Conservation (phyloP, 768 basidiomycete species). For the Xanthoconium stramineum region DNA sequence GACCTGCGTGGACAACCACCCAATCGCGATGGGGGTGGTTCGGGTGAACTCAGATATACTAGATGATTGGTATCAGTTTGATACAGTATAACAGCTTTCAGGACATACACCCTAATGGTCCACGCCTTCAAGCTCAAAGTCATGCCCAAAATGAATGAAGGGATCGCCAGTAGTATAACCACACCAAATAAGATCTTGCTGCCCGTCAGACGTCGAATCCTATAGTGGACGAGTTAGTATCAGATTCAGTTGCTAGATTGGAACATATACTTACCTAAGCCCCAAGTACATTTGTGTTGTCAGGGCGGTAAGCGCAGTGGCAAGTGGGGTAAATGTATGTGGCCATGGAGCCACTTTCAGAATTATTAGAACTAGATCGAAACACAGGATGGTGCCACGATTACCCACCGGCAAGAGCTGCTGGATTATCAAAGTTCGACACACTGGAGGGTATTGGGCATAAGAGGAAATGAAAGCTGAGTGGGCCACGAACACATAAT, state of each 20-base stretch:
- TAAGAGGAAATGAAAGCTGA: no score
- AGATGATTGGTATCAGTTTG: background rate
- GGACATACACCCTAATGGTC: slow-evolving; percentile 38
- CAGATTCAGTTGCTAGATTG: no score
- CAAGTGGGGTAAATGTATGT: slow-evolving; percentile 48
- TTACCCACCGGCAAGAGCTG: slow-evolving; percentile 7
- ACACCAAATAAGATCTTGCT: slow-evolving; percentile 28
- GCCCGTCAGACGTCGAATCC: slow-evolving; percentile 14
- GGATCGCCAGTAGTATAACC: slow-evolving; percentile 36
- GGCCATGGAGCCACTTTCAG: slow-evolving; percentile 43
- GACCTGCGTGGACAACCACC: slow-evolving; percentile 48
- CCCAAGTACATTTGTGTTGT: slow-evolving; percentile 49
- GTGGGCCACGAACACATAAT: slow-evolving; percentile 9
- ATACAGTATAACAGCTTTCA: background rate
- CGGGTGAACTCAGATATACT: slow-evolving; percentile 39
- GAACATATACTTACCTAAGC: slow-evolving; percentile 32
- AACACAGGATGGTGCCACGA: background rate
- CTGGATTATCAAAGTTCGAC: slow-evolving; percentile 13
- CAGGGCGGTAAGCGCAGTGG: slow-evolving; percentile 44
- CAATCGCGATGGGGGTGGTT: slow-evolving; percentile 40
- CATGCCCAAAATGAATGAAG: slow-evolving; percentile 43
- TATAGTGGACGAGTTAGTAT: background rate
- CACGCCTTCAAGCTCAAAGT: slow-evolving; percentile 43
- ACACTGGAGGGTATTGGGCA: slow-evolving; percentile 1
- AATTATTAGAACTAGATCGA: background rate